A percentile compares a stretch with the other conserved stretches of the same genome.
phyloP scores from a whole-genome alignment of 306 rosid genomes.

The Rubus parviflorus region DNA sequence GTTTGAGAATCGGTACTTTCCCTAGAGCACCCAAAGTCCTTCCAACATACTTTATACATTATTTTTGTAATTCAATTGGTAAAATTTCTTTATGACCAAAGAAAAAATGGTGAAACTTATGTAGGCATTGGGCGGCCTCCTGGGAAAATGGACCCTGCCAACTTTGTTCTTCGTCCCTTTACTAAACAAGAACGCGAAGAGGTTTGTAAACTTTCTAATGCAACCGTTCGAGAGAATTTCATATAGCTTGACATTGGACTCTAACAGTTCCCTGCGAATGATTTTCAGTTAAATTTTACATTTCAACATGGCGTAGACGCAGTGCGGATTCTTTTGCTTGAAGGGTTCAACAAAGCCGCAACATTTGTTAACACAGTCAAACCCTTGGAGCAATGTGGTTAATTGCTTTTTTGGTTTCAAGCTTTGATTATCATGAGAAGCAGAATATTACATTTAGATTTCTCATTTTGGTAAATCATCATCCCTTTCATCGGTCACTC shows the following conservation, averaged over 20 bases:
- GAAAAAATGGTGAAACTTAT: not conserved
- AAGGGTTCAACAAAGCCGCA: slow-evolving; percentile 78
- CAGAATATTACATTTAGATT: not conserved
- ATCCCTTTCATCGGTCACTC: not conserved
- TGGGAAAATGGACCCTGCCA: slow-evolving; percentile 68
- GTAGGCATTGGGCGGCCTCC: slow-evolving; percentile 60
- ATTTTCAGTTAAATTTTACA: slow-evolving; percentile 72
- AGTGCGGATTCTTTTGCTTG: slow-evolving; percentile 71
- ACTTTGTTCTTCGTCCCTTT: slow-evolving; percentile 79
- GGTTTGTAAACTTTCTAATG: slow-evolving; percentile 37
- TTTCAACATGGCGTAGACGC: slow-evolving; percentile 73
- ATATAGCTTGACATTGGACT: slow-evolving; percentile 14
- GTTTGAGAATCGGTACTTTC: slow-evolving; percentile 69
- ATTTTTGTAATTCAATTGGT: not conserved
- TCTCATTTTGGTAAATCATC: not conserved
- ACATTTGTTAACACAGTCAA: slow-evolving; percentile 52
- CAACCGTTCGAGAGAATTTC: slow-evolving; percentile 2
- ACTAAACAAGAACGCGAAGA: slow-evolving; percentile 74
- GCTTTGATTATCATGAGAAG: not conserved
- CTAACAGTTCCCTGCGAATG: slow-evolving; percentile 19
- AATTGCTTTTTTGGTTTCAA: not conserved
- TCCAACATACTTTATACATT: not conserved
- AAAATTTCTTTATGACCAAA: not conserved
- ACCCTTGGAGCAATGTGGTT: slow-evolving; percentile 51
- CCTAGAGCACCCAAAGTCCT: slow-evolving; percentile 13